A percentile compares a stretch with the other conserved stretches of the same genome.
phyloP scores from a whole-genome alignment of 2,329 filamentous ascomycete genomes.

The Huntiella omanensis region DNA sequence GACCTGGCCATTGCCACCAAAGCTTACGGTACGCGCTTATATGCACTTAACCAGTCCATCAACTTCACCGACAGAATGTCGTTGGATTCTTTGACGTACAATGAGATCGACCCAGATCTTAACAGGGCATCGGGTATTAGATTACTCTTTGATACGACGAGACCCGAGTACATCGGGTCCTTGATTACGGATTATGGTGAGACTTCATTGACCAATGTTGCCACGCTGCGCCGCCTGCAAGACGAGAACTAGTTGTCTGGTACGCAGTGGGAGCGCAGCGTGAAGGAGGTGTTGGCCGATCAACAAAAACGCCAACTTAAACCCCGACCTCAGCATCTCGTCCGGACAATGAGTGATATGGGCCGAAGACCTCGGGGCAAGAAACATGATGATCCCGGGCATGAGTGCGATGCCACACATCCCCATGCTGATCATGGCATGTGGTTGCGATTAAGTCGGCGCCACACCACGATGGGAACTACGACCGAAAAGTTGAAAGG shows the following conservation, averaged over 20 bases:
- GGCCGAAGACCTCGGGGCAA: too few relatives aligned
- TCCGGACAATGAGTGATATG: too few relatives aligned
- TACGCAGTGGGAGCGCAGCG: background rate
- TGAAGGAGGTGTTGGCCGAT: background rate
- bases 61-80: conserved; percentile 80
- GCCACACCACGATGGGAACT: too few relatives aligned
- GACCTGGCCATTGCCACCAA: conserved; percentile 71
- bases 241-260: conserved; percentile 8
- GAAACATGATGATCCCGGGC: too few relatives aligned
- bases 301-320: too few relatives aligned
- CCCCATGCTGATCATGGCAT: too few relatives aligned
- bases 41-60: conserved; percentile 82
- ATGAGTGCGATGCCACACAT: too few relatives aligned
- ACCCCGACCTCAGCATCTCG: too few relatives aligned
- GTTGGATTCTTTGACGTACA: conserved; percentile 80
- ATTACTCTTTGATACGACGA: conserved; percentile 83
- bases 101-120: conserved; percentile 69
- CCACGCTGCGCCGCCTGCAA: conserved; percentile 12
- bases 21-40: conserved; percentile 57
- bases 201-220: conserved; percentile 9
- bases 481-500: too few relatives aligned
- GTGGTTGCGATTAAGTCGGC: too few relatives aligned
- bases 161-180: conserved; percentile 67
- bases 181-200: conserved; percentile 76
- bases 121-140: conserved; percentile 35